Evolutionary conservation across 352 stramenopile genomes (phyloP), one percentile per base, ranked within the genome.

Genomic region (Globisporangium sylvaticum): DNA sequence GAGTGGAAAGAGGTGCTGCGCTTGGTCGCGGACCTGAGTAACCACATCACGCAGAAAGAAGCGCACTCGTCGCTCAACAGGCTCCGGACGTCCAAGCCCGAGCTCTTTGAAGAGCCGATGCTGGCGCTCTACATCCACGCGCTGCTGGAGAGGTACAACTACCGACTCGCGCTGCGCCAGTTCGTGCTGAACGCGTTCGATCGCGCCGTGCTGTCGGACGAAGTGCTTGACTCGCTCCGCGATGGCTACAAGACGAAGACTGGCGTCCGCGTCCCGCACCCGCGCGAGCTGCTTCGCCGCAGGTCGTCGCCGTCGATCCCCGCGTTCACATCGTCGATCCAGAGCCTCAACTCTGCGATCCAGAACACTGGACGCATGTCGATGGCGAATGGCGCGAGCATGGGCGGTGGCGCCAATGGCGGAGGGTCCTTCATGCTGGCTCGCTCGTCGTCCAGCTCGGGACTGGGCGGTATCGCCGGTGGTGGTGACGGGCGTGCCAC

Each of bases 41-140:
- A 94, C 73, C 88, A 95, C 66, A 96, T 96, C 64, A 94, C 87
- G 3, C 88, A 96, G 67, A 96, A 96, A 69, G 88, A 96, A 65
- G 88, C 88, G 1, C 87, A 94, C 67, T 80, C 84, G 24, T 90
- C 85, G 53, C 77, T 96, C 14, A 94, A 93, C 80, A 93, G 92
- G 66, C 62, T 96, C 39, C 85, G 85, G 10, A 75, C 75, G 8
- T 73, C 81, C n/a, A 90, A 94, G 57, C 61, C 84, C 1, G 73
- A 77, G 42, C 70, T 96, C 29, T 96, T 96, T 65, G 86, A 96
- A 69, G 85, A 95, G 34, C 86, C 87, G 12, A 82, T 90, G 77
- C 76, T 95, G 32, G 69, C 92, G 60, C 76, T 96, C 39, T 91
- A 91, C 62, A 84, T 91, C 48, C 87, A 96, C 58, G 87, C 84